Evolutionary conservation across 176 grass and related monocot species (phyloP).

Genomic region (Avena insularis): DNA sequence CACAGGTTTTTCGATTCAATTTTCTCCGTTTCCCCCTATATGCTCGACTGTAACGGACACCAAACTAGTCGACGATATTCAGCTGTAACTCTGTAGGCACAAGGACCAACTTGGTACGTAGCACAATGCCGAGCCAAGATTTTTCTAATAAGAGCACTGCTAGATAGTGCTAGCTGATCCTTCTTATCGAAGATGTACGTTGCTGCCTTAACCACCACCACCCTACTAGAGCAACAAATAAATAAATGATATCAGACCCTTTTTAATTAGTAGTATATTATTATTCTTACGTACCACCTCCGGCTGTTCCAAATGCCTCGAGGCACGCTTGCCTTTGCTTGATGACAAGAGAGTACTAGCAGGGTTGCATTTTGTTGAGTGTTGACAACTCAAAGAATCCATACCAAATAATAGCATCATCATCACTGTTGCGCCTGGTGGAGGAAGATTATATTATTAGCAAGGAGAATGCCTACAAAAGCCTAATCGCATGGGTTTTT

Average conservation of each 20-base stretch:
- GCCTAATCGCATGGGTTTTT: background rate
- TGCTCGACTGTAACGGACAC: background rate
- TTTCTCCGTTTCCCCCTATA: background rate
- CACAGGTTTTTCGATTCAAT: background rate
- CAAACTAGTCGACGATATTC: background rate
- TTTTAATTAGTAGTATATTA: background rate
- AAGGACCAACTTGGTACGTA: background rate
- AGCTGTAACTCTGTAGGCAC: constrained; percentile 1
- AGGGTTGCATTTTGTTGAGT: background rate
- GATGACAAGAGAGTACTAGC: constrained; percentile 17
- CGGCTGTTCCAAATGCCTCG: constrained; percentile 13
- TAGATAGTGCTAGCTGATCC: background rate
- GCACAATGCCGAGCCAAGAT: constrained; percentile 17
- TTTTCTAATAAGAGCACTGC: constrained; percentile 31
- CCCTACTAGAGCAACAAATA: constrained; percentile 27
- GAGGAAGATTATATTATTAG: constrained; percentile 26
- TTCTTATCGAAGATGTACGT: constrained; percentile 20
- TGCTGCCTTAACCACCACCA: constrained; percentile 46
- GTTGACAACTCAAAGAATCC: constrained; percentile 21
- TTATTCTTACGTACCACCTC: background rate
- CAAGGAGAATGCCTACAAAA: background rate
- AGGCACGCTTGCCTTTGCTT: constrained; percentile 35
- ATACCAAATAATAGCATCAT: constrained; percentile 24
- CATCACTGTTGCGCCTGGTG: constrained; percentile 14
- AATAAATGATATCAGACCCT: background rate